Evolutionary conservation across 495 filamentous ascomycete genomes (phyloP).

Genomic region (Talaromyces thailandensis): DNA sequence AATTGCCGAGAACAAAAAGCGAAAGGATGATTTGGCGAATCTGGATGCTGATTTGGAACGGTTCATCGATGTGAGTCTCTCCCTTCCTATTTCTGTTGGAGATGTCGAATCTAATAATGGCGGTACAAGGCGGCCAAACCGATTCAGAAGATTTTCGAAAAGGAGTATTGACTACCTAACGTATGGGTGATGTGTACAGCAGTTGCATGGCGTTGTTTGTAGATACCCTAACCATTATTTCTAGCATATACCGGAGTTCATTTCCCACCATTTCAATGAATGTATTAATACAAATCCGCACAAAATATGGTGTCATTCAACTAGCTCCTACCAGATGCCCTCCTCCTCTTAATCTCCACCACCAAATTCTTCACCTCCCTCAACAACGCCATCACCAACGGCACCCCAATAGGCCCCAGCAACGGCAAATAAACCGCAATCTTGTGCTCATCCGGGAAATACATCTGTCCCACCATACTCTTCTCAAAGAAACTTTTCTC

Average conservation of each 20-base stretch:
- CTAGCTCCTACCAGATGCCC: not conserved
- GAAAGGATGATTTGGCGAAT: constrained; percentile 84
- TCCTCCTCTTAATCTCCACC: constrained; percentile 27
- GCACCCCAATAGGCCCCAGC: constrained; percentile 85
- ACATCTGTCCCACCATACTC: constrained; percentile 97
- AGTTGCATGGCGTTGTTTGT: constrained; percentile 1
- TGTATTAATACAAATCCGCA: not conserved
- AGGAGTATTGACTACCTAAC: constrained; percentile 41
- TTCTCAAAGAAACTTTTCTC: constrained; percentile 98
- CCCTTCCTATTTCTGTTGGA: not conserved
- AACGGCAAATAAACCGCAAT: constrained; percentile 93
- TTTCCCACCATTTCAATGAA: not conserved
- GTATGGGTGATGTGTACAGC: not conserved
- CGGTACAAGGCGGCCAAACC: constrained; percentile 71
- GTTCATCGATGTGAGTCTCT: constrained; percentile 59
- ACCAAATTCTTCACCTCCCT: constrained; percentile 63
- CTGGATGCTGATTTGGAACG: constrained; percentile 84
- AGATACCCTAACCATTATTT: not conserved
- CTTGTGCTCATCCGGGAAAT: constrained; percentile 97
- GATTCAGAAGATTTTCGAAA: constrained; percentile 75
- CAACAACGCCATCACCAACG: constrained; percentile 68
- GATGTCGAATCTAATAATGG: constrained; percentile 8
- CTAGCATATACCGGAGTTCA: not conserved
- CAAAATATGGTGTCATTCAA: not conserved
- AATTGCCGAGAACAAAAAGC: constrained; percentile 89